These are phyloP conservation scores for Exophiala spinifera DNA, from an alignment of 2,329 filamentous ascomycete genomes.

Conservation along the genomic window DNA sequence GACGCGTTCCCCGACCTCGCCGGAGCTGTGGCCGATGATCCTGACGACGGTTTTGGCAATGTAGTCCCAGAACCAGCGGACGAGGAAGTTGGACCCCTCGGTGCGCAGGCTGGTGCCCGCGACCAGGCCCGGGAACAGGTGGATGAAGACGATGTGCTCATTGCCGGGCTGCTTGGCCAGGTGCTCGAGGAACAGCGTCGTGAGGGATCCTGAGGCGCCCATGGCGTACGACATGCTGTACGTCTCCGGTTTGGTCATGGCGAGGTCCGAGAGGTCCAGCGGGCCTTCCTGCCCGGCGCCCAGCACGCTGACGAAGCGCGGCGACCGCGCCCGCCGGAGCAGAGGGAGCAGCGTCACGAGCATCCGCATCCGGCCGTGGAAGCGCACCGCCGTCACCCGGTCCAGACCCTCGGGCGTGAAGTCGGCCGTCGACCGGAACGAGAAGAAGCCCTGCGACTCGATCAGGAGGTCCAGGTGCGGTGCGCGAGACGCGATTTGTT, in stretches of 20 bases:
- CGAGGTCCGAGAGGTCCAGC: conserved; percentile 48
- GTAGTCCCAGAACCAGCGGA: conserved; percentile 19
- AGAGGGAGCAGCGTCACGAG: conserved; percentile 55
- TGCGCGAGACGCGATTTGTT: conserved; percentile 2
- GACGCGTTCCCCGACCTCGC: conserved; percentile 47
- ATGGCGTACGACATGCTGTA: conserved; percentile 40
- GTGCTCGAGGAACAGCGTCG: conserved; percentile 50
- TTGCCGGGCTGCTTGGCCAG: conserved; percentile 42
- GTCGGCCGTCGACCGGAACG: conserved; percentile 38
- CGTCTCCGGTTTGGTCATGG: conserved; percentile 36
- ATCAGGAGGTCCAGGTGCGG: conserved; percentile 18
- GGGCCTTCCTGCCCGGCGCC: conserved; percentile 52
- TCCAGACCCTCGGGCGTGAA: conserved; percentile 56
- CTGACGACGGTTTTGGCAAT: conserved; percentile 8
- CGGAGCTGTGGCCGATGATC: conserved; percentile 23
- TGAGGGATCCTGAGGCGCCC: conserved; percentile 50
- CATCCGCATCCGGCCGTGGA: conserved; percentile 59
- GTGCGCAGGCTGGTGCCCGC: conserved; percentile 40
- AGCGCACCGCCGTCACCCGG: conserved; percentile 49
- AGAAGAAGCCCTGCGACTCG: conserved; percentile 18
- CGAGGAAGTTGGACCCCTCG: conserved; percentile 16
- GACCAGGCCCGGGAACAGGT: conserved; percentile 49
- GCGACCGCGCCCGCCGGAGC: conserved; percentile 13
- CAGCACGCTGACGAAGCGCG: conserved; percentile 55
- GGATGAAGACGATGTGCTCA: conserved; percentile 49